Evolutionary conservation across 495 filamentous ascomycete species (phyloP), one percentile per base, ranked within the genome.

Genomic region (Penicillium odoratum): DNA sequence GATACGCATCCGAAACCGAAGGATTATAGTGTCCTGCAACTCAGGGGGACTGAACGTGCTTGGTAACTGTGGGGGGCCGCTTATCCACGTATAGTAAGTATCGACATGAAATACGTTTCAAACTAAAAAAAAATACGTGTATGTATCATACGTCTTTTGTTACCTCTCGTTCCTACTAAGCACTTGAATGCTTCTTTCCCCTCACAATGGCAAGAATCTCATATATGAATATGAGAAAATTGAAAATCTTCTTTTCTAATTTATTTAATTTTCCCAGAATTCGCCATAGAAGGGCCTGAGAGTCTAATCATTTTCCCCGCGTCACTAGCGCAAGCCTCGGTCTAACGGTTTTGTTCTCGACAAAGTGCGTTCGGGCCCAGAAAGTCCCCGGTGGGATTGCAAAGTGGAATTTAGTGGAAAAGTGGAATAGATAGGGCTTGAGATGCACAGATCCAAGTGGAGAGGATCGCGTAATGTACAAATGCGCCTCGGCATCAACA

Each of bases 1-100:
- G 21, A 55, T 18, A 51, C 53, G 63, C 60, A 60, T 16, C 56
- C 60, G 60, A 63, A 60, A 58, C 57, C 26, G 53, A 52, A 48
- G 55, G 51, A 46, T 33, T 43, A 34, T 54, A 42, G 59, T 59
- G 52, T 28, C 25, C 30, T 50, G 55, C 51, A 47, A 30, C 31
- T 26, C 46, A 28, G 26, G 43, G 43, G 56, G 28, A 25, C 31
- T 49, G 46, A 51, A 51, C 42, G 60, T 51, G 55, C 21, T 55
- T 49, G 44, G 43, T 46, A 46, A 46, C 7, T 46, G 43, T 46
- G 43, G 43, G 43, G 43, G 25, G 46, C 53, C 58, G 58, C 49
- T 53, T 61, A 57, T 10, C 48, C 48, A 4, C 3, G 31, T 25
- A 5, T 3, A 51, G 48, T 36, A 51, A 40, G 30, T 51, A 36